phyloP scores from a whole-genome alignment of 2,329 filamentous ascomycete species.

The Phialophora macrospora region DNA sequence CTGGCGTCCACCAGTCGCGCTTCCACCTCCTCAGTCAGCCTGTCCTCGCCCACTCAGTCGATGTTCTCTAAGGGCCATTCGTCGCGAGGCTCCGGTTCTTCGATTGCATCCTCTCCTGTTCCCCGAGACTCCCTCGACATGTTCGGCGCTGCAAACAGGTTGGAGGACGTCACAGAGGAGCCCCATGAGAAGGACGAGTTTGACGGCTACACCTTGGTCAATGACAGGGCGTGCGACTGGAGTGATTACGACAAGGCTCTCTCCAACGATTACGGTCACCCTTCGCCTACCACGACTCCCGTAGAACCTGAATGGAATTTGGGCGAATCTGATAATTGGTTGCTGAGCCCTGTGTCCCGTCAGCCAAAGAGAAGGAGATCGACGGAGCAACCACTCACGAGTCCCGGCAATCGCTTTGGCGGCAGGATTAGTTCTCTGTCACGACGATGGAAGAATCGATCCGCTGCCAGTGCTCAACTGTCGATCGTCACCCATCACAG shows the following conservation, averaged over 20 bases:
- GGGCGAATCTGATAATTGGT: constrained; percentile 30
- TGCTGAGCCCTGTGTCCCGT: constrained; percentile 19
- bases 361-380: constrained; percentile 63
- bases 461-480: constrained; percentile 51
- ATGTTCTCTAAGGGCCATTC: constrained; percentile 38
- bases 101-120: constrained; percentile 64
- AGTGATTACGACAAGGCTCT: constrained; percentile 45
- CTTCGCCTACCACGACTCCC: constrained; percentile 28
- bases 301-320: constrained; percentile 33
- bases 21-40: constrained; percentile 28
- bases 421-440: constrained; percentile 63
- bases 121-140: constrained; percentile 57
- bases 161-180: constrained; percentile 87
- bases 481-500: constrained; percentile 70
- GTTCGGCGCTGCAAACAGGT: constrained; percentile 62
- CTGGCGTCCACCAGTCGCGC: constrained; percentile 20
- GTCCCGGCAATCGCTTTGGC: constrained; percentile 68
- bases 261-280: constrained; percentile 21
- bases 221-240: constrained; percentile 37
- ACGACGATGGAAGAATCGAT: constrained; percentile 60
- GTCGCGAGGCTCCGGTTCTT: constrained; percentile 47
- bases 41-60: constrained; percentile 34
- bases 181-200: constrained; percentile 40
- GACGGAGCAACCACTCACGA: constrained; percentile 65
- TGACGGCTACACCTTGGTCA: constrained; percentile 34